Evolutionary conservation across 192 early-diverging fungal genomes (phyloP).

Genomic region (Gryganskiella cystojenkinii): DNA sequence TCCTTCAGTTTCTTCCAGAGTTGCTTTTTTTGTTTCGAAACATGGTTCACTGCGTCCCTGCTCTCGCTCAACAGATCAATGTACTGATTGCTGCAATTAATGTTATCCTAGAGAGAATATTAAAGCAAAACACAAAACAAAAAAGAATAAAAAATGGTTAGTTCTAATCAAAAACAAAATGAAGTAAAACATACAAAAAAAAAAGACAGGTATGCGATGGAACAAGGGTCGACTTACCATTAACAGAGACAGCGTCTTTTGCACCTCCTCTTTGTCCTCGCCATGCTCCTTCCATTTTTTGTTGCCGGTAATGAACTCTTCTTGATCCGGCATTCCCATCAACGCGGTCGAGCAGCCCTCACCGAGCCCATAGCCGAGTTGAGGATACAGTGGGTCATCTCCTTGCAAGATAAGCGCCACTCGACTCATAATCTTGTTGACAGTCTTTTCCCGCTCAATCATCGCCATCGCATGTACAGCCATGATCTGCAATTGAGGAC

Average conservation of each 20-base stretch:
- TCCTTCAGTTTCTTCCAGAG: conserved; percentile 60
- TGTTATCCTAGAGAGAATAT: conserved; percentile 59
- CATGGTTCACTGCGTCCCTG: conserved; percentile 62
- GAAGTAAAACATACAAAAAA: neutral
- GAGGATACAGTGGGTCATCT: conserved; percentile 71
- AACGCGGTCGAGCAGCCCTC: conserved; percentile 37
- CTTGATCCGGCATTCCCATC: conserved; percentile 40
- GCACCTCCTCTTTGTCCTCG: conserved; percentile 41
- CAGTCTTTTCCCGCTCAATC: conserved; percentile 71
- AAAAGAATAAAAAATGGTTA: neutral
- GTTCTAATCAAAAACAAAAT: neutral
- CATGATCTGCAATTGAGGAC: conserved; percentile 62
- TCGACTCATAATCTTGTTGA: conserved; percentile 67
- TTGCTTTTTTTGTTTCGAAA: conserved; percentile 60
- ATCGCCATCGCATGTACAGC: conserved; percentile 67
- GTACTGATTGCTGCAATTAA: conserved; percentile 69
- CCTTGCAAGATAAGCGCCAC: conserved; percentile 63
- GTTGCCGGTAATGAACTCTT: conserved; percentile 24
- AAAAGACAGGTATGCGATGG: conserved; percentile 1
- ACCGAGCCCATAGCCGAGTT: conserved; percentile 62
- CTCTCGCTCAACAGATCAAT: conserved; percentile 63
- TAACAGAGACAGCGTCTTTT: conserved; percentile 36
- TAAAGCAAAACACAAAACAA: neutral
- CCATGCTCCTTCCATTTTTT: conserved; percentile 46
- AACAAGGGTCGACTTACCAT: conserved; percentile 28